These are phyloP conservation scores for Malus hybrid DNA, from an alignment of 331 rosid genomes.

Conservation along the genomic window DNA sequence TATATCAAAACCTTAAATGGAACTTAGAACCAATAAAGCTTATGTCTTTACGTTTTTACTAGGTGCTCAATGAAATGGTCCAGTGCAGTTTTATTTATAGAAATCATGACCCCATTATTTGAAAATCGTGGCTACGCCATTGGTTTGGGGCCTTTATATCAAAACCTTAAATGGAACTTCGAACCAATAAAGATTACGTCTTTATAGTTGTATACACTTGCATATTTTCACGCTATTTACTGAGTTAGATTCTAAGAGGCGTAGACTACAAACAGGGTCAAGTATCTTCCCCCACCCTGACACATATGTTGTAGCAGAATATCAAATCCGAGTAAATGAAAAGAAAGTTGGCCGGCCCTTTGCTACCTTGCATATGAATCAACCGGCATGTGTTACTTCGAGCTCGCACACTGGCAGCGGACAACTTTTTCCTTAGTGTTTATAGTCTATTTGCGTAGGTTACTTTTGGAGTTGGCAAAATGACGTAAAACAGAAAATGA, in stretches of 20 bases:
- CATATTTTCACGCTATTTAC: no score
- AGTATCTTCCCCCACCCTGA: not conserved
- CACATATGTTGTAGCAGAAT: not conserved
- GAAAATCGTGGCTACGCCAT: no score
- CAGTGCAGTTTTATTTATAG: no score
- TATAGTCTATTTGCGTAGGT: not conserved
- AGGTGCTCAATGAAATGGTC: no score
- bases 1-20: no score
- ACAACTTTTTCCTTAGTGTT: not conserved
- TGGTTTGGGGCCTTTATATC: conserved; percentile 15
- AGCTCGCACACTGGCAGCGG: not conserved
- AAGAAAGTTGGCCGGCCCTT: not conserved
- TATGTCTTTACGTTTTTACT: no score
- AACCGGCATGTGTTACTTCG: not conserved
- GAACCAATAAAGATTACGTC: not conserved
- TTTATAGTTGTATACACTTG: not conserved
- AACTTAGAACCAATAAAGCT: no score
- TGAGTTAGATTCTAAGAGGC: not conserved
- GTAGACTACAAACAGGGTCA: not conserved
- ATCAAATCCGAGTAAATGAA: not conserved
- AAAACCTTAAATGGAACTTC: not conserved
- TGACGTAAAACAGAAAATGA: not conserved
- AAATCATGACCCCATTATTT: no score
- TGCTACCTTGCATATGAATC: not conserved
- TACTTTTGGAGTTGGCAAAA: not conserved